Percentiles rank a stretch among this genome's conserved stretches.
Conservation (phyloP, 2,329 filamentous ascomycete species). For the Ophiostoma australiae region DNA sequence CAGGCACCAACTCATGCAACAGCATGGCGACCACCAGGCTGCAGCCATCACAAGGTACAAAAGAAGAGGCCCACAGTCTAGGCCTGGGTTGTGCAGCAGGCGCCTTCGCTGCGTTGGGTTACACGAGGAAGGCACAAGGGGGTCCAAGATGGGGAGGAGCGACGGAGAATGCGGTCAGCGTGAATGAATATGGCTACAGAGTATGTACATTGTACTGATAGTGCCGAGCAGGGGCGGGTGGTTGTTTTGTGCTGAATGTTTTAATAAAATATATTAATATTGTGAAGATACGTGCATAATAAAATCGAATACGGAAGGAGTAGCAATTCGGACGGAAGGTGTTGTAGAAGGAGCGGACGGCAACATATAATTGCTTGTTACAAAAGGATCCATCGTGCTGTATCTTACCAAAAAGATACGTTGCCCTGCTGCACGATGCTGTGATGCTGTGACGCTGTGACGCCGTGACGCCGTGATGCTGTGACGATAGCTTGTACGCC, state of each 20-base stretch:
- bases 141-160: background rate
- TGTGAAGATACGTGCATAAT: background rate
- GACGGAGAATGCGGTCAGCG: background rate
- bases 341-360: background rate
- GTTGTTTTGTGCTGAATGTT: background rate
- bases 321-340: background rate
- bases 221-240: background rate
- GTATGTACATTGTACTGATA: background rate
- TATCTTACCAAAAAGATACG: conserved; percentile 12
- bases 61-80: conserved; percentile 14
- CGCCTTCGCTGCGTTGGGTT: conserved; percentile 1
- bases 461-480: too few species aligned
- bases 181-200: background rate
- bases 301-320: background rate
- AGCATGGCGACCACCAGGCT: background rate
- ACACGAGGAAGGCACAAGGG: background rate
- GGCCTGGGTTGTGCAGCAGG: conserved; percentile 19
- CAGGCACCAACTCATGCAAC: conserved; percentile 10
- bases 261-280: too few species aligned
- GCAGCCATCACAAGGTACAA: conserved; percentile 17
- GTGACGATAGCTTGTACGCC: background rate
- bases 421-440: conserved; percentile 13
- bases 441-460: background rate
- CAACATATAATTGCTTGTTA: conserved; percentile 11
- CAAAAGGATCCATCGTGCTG: conserved; percentile 8